A percentile compares a stretch with the other conserved stretches of the same genome.
Evolutionary conservation across 129 eudicot genomes (phyloP).

Genomic region (Centaurea solstitialis): DNA sequence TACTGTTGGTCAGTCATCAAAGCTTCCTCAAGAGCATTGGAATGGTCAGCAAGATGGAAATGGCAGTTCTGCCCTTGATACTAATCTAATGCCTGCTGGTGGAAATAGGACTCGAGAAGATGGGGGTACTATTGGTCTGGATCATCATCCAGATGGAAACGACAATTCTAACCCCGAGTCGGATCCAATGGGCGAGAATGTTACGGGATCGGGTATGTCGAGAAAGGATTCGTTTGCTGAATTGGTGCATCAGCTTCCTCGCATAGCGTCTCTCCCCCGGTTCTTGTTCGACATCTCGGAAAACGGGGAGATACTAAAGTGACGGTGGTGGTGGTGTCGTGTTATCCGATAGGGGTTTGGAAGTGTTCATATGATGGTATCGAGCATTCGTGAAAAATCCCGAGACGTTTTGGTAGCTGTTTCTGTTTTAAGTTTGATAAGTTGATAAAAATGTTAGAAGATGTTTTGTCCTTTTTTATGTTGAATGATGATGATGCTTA

Average conservation of each 20-base stretch:
- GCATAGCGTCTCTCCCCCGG: slow-evolving; percentile 65
- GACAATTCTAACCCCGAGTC: background rate
- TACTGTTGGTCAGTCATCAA: background rate
- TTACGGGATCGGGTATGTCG: slow-evolving; percentile 25
- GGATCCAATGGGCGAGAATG: background rate
- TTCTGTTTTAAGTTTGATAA: slow-evolving; percentile 9
- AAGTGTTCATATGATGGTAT: slow-evolving; percentile 28
- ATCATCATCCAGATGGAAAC: background rate
- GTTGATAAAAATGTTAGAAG: slow-evolving; percentile 5
- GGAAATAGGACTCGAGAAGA: background rate
- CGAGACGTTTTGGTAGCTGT: background rate
- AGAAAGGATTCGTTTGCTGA: slow-evolving; percentile 71
- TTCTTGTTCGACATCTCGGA: slow-evolving; percentile 43
- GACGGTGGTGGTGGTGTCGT: slow-evolving; percentile 1
- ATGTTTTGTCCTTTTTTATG: background rate
- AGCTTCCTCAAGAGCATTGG: background rate
- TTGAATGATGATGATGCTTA: background rate
- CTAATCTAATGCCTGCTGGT: background rate
- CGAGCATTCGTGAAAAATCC: slow-evolving; percentile 40
- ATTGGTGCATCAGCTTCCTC: slow-evolving; percentile 62
- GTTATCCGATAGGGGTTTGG: slow-evolving; percentile 26
- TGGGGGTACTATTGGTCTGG: background rate
- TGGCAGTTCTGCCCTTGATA: background rate
- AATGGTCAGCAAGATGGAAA: background rate
- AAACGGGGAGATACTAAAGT: slow-evolving; percentile 41